Evolutionary conservation across 805 yeast species (phyloP).

Genomic region (Schwanniomyces vanrijiae): DNA sequence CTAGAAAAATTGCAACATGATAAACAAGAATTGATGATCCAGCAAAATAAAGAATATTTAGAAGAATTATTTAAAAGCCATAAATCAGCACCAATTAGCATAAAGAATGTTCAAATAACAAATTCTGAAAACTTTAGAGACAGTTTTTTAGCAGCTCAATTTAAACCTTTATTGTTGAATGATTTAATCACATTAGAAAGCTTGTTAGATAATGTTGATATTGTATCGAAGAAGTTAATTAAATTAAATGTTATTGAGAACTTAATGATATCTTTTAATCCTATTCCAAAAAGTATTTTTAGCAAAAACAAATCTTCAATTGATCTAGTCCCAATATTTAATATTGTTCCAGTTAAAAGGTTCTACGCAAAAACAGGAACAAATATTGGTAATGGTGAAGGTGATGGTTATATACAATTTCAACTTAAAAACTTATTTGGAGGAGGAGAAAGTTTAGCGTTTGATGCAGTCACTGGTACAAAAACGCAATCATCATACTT

Average conservation of each 20-base stretch:
- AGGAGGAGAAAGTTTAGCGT: slow-evolving; percentile 51
- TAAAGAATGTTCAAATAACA: slow-evolving; percentile 46
- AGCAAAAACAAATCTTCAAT: slow-evolving; percentile 19
- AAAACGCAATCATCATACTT: slow-evolving; percentile 52
- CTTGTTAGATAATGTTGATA: slow-evolving; percentile 43
- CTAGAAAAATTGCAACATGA: slow-evolving; percentile 22
- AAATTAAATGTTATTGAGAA: slow-evolving; percentile 45
- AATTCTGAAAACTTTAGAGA: slow-evolving; percentile 50
- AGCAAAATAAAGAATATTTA: slow-evolving; percentile 33
- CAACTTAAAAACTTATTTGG: slow-evolving; percentile 58
- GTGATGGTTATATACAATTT: slow-evolving; percentile 85
- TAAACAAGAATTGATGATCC: slow-evolving; percentile 30
- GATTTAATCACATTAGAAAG: slow-evolving; percentile 40
- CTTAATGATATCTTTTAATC: slow-evolving; percentile 33
- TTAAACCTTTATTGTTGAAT: slow-evolving; percentile 43
- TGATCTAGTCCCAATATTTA: slow-evolving; percentile 37
- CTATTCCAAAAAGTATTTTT: slow-evolving; percentile 18
- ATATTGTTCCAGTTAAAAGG: slow-evolving; percentile 56
- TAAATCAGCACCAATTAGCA: slow-evolving; percentile 39
- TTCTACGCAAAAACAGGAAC: slow-evolving; percentile 91
- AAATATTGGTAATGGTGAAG: slow-evolving; percentile 94
- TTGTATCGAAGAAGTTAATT: slow-evolving; percentile 41
- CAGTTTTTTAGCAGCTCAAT: slow-evolving; percentile 45
- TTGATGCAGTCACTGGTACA: slow-evolving; percentile 53
- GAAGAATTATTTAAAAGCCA: slow-evolving; percentile 33